Conservation (phyloP, 2,329 filamentous ascomycete species). For the Bipolaris cookei region DNA sequence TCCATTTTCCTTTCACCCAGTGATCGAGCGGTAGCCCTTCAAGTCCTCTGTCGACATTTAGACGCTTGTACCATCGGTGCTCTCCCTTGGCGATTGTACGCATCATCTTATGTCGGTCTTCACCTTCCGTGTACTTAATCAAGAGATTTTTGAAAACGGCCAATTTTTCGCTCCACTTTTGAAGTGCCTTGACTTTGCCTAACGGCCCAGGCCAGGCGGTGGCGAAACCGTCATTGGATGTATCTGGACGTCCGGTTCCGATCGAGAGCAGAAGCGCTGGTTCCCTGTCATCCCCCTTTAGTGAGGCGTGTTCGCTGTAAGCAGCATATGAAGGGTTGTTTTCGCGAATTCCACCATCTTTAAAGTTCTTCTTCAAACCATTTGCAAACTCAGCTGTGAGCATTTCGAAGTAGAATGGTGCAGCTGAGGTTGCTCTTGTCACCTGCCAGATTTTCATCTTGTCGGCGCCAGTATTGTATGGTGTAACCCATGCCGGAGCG, state of each 20-base stretch:
- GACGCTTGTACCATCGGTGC: slow-evolving; percentile 58
- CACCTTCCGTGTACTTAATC: slow-evolving; percentile 60
- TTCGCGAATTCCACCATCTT: slow-evolving; percentile 59
- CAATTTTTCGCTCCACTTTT: slow-evolving; percentile 56
- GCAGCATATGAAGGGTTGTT: slow-evolving; percentile 59
- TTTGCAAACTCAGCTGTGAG: slow-evolving; percentile 52
- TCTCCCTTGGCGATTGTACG: slow-evolving; percentile 55
- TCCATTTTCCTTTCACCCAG: slow-evolving; percentile 54
- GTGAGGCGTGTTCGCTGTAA: slow-evolving; percentile 55
- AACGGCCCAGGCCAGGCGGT: slow-evolving; percentile 55
- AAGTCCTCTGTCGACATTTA: slow-evolving; percentile 56
- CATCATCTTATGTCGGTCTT: slow-evolving; percentile 57
- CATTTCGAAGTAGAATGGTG: slow-evolving; percentile 60
- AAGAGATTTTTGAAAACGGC: slow-evolving; percentile 58
- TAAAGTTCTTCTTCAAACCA: slow-evolving; percentile 50
- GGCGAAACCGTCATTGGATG: slow-evolving; percentile 55
- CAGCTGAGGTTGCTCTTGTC: slow-evolving; percentile 59
- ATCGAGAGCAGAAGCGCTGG: slow-evolving; percentile 56
- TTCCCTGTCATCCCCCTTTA: slow-evolving; percentile 52
- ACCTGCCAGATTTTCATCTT: slow-evolving; percentile 59
- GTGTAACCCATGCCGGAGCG: slow-evolving; percentile 54
- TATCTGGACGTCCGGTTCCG: slow-evolving; percentile 56
- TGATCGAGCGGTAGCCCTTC: slow-evolving; percentile 56
- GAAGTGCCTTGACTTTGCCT: slow-evolving; percentile 49
- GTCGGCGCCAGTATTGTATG: slow-evolving; percentile 57